Conservation (phyloP, 306 rosid species). For the Glycyrrhiza uralensis region DNA sequence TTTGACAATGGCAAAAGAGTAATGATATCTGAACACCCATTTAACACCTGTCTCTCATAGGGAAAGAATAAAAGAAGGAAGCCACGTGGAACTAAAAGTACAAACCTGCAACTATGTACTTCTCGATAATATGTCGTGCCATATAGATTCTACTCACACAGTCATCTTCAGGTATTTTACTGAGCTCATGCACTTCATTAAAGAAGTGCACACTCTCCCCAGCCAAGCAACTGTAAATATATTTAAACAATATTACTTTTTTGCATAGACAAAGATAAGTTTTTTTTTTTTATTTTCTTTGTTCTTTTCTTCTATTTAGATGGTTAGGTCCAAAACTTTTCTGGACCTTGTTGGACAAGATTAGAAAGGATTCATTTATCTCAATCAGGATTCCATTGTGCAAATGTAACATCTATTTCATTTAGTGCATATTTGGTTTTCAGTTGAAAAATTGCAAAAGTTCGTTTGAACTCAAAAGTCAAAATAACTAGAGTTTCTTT, state of each 20-base stretch:
- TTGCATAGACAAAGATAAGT: background rate
- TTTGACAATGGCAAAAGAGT: background rate
- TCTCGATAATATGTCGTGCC: conserved; percentile 91
- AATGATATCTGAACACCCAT: no score
- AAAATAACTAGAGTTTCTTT: no score
- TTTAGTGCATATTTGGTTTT: no score
- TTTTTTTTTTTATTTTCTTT: background rate
- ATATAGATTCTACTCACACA: conserved; percentile 88
- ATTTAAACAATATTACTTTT: conserved; percentile 12
- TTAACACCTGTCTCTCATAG: no score
- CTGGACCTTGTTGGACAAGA: background rate
- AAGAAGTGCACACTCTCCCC: conserved; percentile 95
- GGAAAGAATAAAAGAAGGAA: conserved; percentile 2
- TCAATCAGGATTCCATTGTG: background rate
- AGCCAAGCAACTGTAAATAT: conserved; percentile 87
- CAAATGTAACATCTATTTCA: conserved; percentile 14
- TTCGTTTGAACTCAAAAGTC: no score
- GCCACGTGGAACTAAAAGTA: conserved; percentile 1
- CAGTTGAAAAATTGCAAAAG: no score
- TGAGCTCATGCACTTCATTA: conserved; percentile 83
- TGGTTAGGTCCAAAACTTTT: conserved; percentile 7
- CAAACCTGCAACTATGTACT: conserved; percentile 83
- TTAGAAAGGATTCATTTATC: conserved; percentile 6
- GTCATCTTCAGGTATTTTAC: conserved; percentile 75
- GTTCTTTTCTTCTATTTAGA: background rate